Conservation (phyloP, 257 asterid species). For the Solanum chilense region DNA sequence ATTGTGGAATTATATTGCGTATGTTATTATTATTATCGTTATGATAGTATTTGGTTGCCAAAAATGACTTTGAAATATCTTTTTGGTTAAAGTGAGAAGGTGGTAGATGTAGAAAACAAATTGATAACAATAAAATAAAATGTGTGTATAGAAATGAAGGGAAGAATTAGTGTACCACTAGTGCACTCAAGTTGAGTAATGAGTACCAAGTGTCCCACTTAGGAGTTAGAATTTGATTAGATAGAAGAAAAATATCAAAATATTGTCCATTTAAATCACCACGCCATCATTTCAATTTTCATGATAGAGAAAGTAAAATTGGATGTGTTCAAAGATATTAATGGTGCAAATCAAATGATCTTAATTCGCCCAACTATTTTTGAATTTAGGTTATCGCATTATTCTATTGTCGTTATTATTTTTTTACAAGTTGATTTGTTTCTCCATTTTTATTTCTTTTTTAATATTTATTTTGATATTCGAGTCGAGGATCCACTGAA, state of each 20-base stretch:
- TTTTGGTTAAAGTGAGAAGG: not conserved
- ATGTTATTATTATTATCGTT: not conserved
- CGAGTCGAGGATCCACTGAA: no score
- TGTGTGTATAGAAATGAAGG: not conserved
- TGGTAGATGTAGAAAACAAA: not conserved
- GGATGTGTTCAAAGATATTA: not conserved
- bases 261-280: not conserved
- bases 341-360: not conserved
- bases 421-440: not conserved
- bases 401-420: no score
- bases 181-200: not conserved
- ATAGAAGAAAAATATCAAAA: not conserved
- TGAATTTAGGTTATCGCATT: not conserved
- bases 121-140: not conserved
- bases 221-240: not conserved
- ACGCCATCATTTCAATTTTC: not conserved
- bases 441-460: no score
- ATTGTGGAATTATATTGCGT: not conserved
- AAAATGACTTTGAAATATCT: not conserved
- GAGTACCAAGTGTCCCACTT: not conserved
- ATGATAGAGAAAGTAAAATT: not conserved
- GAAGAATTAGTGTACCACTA: not conserved
- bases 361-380: not conserved
- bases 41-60: not conserved
- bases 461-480: not conserved